Conservation (phyloP, 129 eudicot genomes). For the Flaveria brownii region DNA sequence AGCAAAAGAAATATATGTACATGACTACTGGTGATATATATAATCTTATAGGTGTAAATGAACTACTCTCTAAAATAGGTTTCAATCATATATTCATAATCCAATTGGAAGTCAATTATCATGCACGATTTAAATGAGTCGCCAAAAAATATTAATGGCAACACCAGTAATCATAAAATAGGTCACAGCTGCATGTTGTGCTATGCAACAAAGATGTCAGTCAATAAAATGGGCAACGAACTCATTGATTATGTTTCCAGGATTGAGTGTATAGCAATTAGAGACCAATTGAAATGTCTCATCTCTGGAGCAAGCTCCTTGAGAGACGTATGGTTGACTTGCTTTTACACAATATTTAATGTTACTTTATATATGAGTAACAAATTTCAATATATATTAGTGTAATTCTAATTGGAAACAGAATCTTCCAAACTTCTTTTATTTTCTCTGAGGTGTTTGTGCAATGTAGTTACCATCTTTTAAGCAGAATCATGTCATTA, state of each 20-base stretch:
- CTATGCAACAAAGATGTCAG: background rate
- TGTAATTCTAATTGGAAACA: background rate
- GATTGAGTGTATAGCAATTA: background rate
- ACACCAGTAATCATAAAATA: background rate
- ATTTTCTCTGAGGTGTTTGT: conserved; percentile 2
- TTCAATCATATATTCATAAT: background rate
- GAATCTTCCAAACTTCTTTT: background rate
- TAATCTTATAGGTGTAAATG: background rate
- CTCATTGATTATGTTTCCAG: background rate
- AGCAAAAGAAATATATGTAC: background rate
- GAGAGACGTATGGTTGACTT: background rate
- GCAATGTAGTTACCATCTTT: conserved; percentile 17
- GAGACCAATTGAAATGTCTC: background rate
- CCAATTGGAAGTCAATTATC: background rate
- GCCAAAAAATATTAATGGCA: background rate
- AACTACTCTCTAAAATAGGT: background rate
- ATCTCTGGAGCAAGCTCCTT: background rate
- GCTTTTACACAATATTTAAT: background rate
- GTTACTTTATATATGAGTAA: background rate
- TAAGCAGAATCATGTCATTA: conserved; percentile 13
- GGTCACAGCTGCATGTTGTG: background rate
- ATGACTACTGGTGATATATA: background rate
- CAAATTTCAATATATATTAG: background rate
- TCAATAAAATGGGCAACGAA: background rate
- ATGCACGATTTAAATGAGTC: background rate